A percentile compares a stretch with the other conserved stretches of the same genome.
phyloP scores from a whole-genome alignment of 2,329 filamentous ascomycete species.

The Aureobasidium pullulans region DNA sequence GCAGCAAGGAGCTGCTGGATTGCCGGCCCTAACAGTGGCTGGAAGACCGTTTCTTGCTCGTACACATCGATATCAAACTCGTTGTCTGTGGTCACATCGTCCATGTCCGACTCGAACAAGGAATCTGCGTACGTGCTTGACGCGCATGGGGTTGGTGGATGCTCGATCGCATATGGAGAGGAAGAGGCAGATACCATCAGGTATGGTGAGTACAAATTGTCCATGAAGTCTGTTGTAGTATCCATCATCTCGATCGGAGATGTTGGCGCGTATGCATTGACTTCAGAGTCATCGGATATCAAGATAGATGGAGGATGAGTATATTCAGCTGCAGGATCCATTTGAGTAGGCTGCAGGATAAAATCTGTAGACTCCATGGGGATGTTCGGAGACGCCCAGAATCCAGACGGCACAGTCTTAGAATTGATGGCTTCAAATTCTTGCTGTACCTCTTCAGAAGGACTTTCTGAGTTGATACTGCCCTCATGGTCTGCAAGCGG shows the following conservation, averaged over 20 bases:
- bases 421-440: too few species aligned
- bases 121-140: neutral
- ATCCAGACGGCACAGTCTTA: neutral
- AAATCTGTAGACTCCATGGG: neutral
- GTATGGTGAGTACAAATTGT: neutral
- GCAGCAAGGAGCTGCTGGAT: neutral
- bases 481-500: neutral
- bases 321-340: neutral
- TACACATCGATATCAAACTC: neutral
- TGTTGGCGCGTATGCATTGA: neutral
- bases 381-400: neutral
- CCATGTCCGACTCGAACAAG: constrained; percentile 2
- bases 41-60: neutral
- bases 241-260: neutral
- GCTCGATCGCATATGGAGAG: neutral
- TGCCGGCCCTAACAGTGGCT: neutral
- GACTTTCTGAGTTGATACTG: neutral
- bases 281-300: neutral
- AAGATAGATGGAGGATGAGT: neutral
- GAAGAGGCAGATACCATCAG: neutral
- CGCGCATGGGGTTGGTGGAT: neutral
- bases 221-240: neutral
- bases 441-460: neutral
- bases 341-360: neutral
- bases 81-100: neutral